Conservation (phyloP, 805 yeast species). For the Schizosaccharomyces cryophilus region DNA sequence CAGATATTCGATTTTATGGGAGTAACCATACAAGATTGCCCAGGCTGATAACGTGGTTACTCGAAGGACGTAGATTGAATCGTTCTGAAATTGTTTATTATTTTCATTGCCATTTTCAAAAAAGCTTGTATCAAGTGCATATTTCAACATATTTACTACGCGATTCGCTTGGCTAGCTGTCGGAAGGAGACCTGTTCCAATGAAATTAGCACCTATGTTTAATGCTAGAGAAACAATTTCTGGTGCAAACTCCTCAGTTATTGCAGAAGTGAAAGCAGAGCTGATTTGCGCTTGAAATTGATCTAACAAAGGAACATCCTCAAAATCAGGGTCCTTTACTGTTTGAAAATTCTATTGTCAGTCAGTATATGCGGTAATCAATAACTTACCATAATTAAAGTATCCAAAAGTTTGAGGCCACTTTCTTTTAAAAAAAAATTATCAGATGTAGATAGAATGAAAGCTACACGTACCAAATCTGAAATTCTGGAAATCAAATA, state of each 20-base stretch:
- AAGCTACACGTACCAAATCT: conserved; percentile 55
- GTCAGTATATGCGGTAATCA: not conserved
- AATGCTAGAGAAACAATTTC: conserved; percentile 55
- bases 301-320: conserved; percentile 46
- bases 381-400: conserved; percentile 23
- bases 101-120: conserved; percentile 11
- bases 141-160: conserved; percentile 37
- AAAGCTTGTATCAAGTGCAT: conserved; percentile 34
- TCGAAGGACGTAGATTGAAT: conserved; percentile 15
- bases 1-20: conserved; percentile 15
- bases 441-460: conserved; percentile 55
- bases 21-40: conserved; percentile 17
- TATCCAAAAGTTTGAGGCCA: conserved; percentile 45
- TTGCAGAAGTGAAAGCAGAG: conserved; percentile 73
- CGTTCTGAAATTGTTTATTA: conserved; percentile 16
- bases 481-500: conserved; percentile 14
- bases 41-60: conserved; percentile 19
- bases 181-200: conserved; percentile 33
- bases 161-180: conserved; percentile 24
- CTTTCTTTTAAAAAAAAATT: conserved; percentile 31
- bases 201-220: conserved; percentile 49
- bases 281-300: conserved; percentile 90
- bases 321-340: conserved; percentile 45
- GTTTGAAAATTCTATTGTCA: conserved; percentile 21
- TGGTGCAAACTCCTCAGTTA: conserved; percentile 46